Percentiles rank a stretch among this genome's conserved stretches.
Conservation (phyloP, 441 rosid species). For the Rhodomyrtus psidioides region DNA sequence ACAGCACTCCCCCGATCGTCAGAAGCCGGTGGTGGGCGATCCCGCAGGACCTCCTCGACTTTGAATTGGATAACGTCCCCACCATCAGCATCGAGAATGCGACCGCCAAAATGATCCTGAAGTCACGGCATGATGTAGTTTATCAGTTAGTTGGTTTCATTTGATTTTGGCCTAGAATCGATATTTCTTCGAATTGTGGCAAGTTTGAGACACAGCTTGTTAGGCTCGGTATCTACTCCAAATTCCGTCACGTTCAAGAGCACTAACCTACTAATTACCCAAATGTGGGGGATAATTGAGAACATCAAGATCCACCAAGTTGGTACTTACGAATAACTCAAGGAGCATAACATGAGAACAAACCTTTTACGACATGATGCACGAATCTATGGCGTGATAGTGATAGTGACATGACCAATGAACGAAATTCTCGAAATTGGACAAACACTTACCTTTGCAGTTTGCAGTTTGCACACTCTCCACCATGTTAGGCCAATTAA, state of each 20-base stretch:
- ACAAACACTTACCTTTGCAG: not conserved
- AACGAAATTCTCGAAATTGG: not conserved
- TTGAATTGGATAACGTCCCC: slow-evolving; percentile 1
- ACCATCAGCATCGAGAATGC: slow-evolving; percentile 9
- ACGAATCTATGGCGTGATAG: fast-evolving
- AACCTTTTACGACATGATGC: too few relatives aligned
- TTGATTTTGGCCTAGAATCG: not conserved
- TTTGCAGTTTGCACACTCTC: not conserved
- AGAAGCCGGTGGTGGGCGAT: slow-evolving; percentile 2
- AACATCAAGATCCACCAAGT: too few relatives aligned
- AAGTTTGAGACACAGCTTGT: fast-evolving
- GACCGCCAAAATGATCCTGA: slow-evolving; percentile 6
- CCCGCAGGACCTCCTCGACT: not conserved
- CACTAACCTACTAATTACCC: not conserved
- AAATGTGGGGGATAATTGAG: not conserved
- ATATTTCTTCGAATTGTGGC: not conserved
- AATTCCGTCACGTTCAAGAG: not conserved
- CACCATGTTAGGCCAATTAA: not conserved
- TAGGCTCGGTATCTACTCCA: not conserved
- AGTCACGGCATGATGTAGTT: not conserved
- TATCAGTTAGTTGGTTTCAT: too few relatives aligned
- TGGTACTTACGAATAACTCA: not conserved
- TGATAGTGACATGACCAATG: not conserved
- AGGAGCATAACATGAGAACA: fast-evolving
- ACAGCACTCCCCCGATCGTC: slow-evolving; percentile 5